These are phyloP conservation scores for Phaeosphaeria sp. DNA, from an alignment of 2,329 filamentous ascomycete species.

Conservation along the genomic window DNA sequence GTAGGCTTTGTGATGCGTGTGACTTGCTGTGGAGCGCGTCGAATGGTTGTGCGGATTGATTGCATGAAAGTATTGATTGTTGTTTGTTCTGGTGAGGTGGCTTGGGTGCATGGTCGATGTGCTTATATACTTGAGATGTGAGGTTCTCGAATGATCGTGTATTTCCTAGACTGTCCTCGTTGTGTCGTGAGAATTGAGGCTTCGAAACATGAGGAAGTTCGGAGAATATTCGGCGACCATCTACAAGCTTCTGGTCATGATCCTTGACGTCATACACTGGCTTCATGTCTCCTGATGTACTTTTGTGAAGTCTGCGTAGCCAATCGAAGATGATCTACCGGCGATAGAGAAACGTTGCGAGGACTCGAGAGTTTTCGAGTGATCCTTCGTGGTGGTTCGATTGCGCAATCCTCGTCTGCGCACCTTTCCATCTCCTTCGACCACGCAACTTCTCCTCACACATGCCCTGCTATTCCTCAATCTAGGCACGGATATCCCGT, in stretches of 20 bases:
- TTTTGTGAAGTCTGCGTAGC: neutral
- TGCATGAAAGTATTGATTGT: conserved; percentile 43
- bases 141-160: conserved; percentile 38
- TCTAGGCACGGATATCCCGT: conserved; percentile 61
- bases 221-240: conserved; percentile 31
- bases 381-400: neutral
- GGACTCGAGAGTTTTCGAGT: neutral
- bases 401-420: neutral
- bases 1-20: conserved; percentile 35
- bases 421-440: neutral
- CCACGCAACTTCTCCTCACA: neutral
- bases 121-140: conserved; percentile 37
- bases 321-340: neutral
- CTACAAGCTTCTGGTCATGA: conserved; percentile 12
- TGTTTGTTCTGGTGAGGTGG: conserved; percentile 36
- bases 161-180: conserved; percentile 8
- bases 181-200: conserved; percentile 14
- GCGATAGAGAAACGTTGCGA: neutral
- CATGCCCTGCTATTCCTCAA: neutral
- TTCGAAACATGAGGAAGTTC: conserved; percentile 26
- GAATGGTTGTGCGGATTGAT: conserved; percentile 43
- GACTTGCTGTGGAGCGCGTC: conserved; percentile 40
- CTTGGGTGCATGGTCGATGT: conserved; percentile 8
- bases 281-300: conserved; percentile 4
- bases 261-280: conserved; percentile 10